Conservation (phyloP, 768 basidiomycete genomes). For the Hygrocybe punicea region DNA sequence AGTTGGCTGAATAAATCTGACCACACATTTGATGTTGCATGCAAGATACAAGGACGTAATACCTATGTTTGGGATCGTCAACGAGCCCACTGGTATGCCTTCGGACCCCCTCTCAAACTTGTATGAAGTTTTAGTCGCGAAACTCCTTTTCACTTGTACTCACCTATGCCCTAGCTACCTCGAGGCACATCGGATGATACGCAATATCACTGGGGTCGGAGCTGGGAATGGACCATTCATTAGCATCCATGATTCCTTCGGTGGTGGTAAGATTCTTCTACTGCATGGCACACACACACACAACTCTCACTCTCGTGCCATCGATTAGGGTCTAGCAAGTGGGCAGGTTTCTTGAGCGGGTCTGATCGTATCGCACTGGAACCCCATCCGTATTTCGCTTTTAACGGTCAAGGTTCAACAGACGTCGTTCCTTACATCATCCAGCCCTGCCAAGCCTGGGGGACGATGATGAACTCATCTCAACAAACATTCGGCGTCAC, state of each 20-base stretch:
- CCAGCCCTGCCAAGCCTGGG: constrained; percentile 60
- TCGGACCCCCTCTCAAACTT: background rate
- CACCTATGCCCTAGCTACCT: constrained; percentile 45
- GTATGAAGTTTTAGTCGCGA: background rate
- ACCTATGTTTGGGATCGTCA: constrained; percentile 58
- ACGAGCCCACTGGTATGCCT: constrained; percentile 48
- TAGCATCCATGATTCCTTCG: constrained; percentile 6
- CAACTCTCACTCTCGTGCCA: constrained; percentile 48
- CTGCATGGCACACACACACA: constrained; percentile 36
- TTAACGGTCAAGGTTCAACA: constrained; percentile 39
- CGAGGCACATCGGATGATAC: constrained; percentile 56
- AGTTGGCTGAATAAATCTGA: background rate
- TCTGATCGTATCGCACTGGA: constrained; percentile 63
- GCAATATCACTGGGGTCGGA: constrained; percentile 69
- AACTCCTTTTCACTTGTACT: constrained; percentile 1
- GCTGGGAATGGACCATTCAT: constrained; percentile 54
- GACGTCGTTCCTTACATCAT: constrained; percentile 46
- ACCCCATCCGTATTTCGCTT: constrained; percentile 67
- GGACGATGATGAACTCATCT: constrained; percentile 49
- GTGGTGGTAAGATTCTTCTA: constrained; percentile 5
- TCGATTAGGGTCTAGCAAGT: background rate
- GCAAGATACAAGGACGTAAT: constrained; percentile 50
- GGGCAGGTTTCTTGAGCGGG: constrained; percentile 45
- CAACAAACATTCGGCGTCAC: constrained; percentile 61
- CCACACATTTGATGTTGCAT: background rate